phyloP scores from a whole-genome alignment of 1,139 yeast species.

The Sugiyamaella novakii region DNA sequence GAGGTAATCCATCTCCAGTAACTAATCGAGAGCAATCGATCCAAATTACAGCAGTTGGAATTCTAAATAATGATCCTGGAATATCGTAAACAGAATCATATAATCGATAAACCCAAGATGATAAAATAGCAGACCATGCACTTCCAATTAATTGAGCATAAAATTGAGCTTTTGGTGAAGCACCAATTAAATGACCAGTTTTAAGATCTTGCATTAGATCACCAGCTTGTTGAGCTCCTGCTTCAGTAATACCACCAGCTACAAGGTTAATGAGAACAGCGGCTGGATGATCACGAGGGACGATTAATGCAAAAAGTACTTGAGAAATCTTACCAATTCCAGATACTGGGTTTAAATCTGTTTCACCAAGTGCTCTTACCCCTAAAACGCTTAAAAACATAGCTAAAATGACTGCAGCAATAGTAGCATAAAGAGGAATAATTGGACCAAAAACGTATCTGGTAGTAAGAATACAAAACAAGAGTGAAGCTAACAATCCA shows the following conservation, averaged over 20 bases:
- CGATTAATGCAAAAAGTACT: slow-evolving; percentile 74
- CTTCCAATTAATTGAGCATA: slow-evolving; percentile 89
- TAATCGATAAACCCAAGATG: slow-evolving; percentile 78
- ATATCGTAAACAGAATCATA: slow-evolving; percentile 81
- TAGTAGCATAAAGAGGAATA: slow-evolving; percentile 70
- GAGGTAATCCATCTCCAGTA: slow-evolving; percentile 88
- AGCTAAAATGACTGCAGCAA: slow-evolving; percentile 72
- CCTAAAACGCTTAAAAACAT: slow-evolving; percentile 79
- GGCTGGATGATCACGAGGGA: slow-evolving; percentile 78
- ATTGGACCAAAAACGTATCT: slow-evolving; percentile 66
- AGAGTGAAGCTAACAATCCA: slow-evolving; percentile 67
- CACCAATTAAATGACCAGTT: slow-evolving; percentile 90
- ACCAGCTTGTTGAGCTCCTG: slow-evolving; percentile 99
- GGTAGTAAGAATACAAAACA: slow-evolving; percentile 67
- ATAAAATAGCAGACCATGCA: slow-evolving; percentile 73
- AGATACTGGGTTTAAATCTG: slow-evolving; percentile 94
- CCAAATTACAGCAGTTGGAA: slow-evolving; percentile 97
- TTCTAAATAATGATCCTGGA: slow-evolving; percentile 76
- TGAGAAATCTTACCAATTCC: slow-evolving; percentile 96
- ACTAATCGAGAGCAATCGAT: slow-evolving; percentile 92
- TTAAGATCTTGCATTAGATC: slow-evolving; percentile 96
- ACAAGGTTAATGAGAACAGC: slow-evolving; percentile 80
- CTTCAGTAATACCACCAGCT: slow-evolving; percentile 97
- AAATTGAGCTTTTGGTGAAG: slow-evolving; percentile 91
- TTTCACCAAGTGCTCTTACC: slow-evolving; percentile 92